Evolutionary conservation across 2,329 filamentous ascomycete genomes (phyloP), one percentile per base, ranked within the genome.

Genomic region (Microdochium trichocladiopsis): DNA sequence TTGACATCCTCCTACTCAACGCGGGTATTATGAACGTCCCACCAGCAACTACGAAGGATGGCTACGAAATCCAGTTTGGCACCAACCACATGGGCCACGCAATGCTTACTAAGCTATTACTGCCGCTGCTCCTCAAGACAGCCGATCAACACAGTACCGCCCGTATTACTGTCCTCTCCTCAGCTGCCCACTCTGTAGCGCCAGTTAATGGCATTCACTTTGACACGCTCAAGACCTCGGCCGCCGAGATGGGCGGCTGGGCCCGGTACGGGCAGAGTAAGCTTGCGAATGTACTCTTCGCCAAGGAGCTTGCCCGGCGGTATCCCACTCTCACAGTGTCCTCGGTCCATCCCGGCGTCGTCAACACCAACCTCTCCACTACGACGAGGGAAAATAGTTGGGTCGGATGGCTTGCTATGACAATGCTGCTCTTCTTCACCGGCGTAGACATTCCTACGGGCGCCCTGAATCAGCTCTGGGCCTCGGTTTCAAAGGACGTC

Each of bases 201-300:
- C 63, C 63, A 1, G 56, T 58, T 45, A 60, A 53, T 2, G 64
- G 63, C 2, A 66, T 74, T 43, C 33, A 57, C 14, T 69, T 72
- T 25, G 54, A 61, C 3, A 57, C 61, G 5, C 54, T 66, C 43
- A 65, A 65, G 52, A 63, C 61, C 21, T 52, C 48, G 12, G 55
- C 50, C 48, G 55, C 52, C 14, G 41, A 55, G 9, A 58, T 59
- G 50, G 66, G 66, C 24, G 54, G 62, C 6, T 71, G 68, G 63
- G 53, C 57, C 4, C 65, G 72, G 6, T 79, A 79, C 57, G 72
- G 68, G 0, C 71, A 75, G 55, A 70, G 67, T 48, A 79, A 80
- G 56, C 61, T 78, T 3, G 76, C 76, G 0, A 73, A 76, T 52
- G 58, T 77, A 4, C 61, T 76, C 3, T 73, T 71, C 56, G 63